Base-by-base conservation (phyloP, 768 basidiomycete genomes). In the Lentinula boryana region DNA sequence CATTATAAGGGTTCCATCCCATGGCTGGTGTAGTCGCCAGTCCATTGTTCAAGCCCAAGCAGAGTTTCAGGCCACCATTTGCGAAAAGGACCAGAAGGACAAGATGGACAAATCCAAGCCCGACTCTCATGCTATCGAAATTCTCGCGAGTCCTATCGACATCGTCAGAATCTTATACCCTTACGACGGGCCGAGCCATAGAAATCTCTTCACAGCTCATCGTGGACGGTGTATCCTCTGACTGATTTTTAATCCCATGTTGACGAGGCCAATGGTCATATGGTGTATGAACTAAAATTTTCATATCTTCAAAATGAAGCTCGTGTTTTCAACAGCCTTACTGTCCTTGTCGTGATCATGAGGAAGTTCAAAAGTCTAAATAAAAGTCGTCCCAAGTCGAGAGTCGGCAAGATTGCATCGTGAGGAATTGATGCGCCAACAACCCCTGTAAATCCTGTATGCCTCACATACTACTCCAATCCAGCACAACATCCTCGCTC, bases 401-500 rank as follows among this genome's bases (percentile, higher is more conserved):
- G 36, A 38, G 36, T 8, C 36, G 36, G 36, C 9, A 38, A 38
- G 36, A 13, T 38, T 38, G 6, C 41, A n/a, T 43, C n/a, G 44
- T 46, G 44, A 21, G 18, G 18, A 46, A 21, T 46, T 46, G 18
- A 23, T 21, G 44, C 44, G 44, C 18, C 27, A 4, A 27, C 27
- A 27, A 27, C 27, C 3, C 3, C 27, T 27, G 27, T 27, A 27
- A 27, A 27, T 27, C 27, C 78, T 89, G 85, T 91, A 62, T 71
- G 87, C 89, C 85, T 78, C 88, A 85, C 76, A 90, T 91, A 91
- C 89, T 90, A 91, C 88, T 75, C 87, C 80, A 75, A 68, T 78
- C 86, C 83, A 76, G 86, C 88, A 91, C 40, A 40, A 84, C 70
- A 67, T 66, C 86, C 89, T 89, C 74, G 86, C 88, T 74, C 77